phyloP scores from a whole-genome alignment of 1,284 basidiomycete species.

The Cryptococcus jaspeensis region DNA sequence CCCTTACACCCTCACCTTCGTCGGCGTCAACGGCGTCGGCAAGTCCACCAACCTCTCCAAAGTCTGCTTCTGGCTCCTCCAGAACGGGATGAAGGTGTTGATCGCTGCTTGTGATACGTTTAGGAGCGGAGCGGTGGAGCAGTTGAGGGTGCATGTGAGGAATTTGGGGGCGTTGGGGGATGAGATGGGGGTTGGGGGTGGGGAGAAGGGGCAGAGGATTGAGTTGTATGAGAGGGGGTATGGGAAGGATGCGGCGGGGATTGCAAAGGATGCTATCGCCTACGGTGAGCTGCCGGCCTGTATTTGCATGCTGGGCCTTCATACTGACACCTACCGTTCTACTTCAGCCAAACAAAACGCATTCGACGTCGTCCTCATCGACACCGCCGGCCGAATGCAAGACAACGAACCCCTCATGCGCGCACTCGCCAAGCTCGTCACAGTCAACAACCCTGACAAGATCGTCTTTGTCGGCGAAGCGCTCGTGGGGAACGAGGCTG shows the following conservation, averaged over 20 bases:
- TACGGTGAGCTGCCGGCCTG: constrained; percentile 80
- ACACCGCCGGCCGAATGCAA: constrained; percentile 98
- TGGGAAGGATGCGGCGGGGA: constrained; percentile 96
- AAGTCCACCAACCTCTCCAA: constrained; percentile 98
- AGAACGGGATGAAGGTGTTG: constrained; percentile 87
- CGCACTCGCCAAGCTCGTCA: constrained; percentile 94
- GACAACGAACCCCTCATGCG: constrained; percentile 98
- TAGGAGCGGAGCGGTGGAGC: constrained; percentile 96
- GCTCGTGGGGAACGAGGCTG: constrained; percentile 92
- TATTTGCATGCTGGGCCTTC: no score
- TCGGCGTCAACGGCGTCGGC: constrained; percentile 99
- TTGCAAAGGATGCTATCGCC: constrained; percentile 89
- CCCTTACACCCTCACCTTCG: constrained; percentile 93
- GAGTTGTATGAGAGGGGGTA: constrained; percentile 97
- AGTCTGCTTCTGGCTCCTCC: constrained; percentile 98
- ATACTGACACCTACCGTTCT: no score
- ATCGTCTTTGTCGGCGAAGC: constrained; percentile 96
- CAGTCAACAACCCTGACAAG: constrained; percentile 90
- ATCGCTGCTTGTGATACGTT: constrained; percentile 99
- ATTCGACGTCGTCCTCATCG: constrained; percentile 92
- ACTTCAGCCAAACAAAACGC: constrained; percentile 71
- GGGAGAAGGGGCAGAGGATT: constrained; percentile 54
- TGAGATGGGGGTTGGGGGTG: constrained; percentile 56
- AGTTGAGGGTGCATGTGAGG: constrained; percentile 91
- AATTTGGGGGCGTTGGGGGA: constrained; percentile 87